A percentile compares a stretch with the other conserved stretches of the same genome.
These are phyloP conservation scores for Benincasa hispida DNA, from an alignment of 306 rosid species.

Conservation along the genomic window DNA sequence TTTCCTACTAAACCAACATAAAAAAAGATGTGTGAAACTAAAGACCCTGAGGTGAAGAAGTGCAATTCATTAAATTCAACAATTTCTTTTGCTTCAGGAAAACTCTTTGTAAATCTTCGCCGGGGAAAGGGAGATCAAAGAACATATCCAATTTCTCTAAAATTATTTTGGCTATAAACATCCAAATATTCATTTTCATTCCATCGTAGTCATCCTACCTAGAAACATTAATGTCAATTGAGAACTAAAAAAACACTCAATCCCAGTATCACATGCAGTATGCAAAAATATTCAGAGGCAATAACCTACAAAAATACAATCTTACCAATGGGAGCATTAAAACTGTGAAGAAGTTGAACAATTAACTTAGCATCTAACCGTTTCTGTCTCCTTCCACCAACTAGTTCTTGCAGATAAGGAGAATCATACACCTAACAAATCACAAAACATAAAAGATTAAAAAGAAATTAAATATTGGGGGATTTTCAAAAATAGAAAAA, in stretches of 20 bases:
- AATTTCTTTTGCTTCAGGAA: neutral
- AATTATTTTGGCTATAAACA: neutral
- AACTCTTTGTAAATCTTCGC: neutral
- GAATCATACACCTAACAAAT: slow-evolving; percentile 59
- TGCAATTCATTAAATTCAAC: neutral
- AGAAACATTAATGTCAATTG: neutral
- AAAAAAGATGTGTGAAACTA: neutral
- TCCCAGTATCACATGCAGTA: neutral
- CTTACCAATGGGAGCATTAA: slow-evolving; percentile 65
- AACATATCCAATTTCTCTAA: neutral
- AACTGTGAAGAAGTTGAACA: slow-evolving; percentile 55
- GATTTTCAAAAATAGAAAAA: no score
- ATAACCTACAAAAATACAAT: neutral
- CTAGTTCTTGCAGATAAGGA: slow-evolving; percentile 50
- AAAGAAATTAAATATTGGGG: neutral
- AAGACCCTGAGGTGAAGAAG: neutral
- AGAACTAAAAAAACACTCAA: neutral
- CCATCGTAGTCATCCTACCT: neutral
- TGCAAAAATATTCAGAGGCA: neutral
- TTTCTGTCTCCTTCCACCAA: slow-evolving; percentile 52
- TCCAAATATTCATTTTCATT: neutral
- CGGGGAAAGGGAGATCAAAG: neutral
- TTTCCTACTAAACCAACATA: neutral
- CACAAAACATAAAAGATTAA: neutral
- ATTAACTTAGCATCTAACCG: slow-evolving; percentile 78